Evolutionary conservation across 2,329 filamentous ascomycete species (phyloP).

Genomic region (Aspergillus awamori): DNA sequence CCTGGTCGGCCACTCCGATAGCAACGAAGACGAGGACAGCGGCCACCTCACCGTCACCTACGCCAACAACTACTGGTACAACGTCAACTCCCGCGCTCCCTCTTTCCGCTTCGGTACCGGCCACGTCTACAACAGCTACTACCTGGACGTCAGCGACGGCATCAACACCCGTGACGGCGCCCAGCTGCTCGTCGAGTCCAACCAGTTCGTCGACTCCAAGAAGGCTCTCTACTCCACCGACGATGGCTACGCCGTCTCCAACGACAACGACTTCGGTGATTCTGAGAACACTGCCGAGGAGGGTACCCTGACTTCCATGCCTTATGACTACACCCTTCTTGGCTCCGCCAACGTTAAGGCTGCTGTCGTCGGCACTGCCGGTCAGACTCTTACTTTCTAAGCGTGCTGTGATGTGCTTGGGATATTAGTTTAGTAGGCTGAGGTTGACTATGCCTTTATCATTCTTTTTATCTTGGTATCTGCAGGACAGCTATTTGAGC

Average conservation of each 20-base stretch:
- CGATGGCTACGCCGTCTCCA: constrained; percentile 49
- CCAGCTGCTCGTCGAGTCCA: constrained; percentile 63
- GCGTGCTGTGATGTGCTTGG: not conserved
- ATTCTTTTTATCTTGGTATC: not conserved
- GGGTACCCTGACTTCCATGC: constrained; percentile 56
- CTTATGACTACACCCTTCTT: constrained; percentile 58
- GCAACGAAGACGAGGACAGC: constrained; percentile 60
- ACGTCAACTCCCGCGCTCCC: constrained; percentile 66
- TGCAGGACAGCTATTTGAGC: too few relatives aligned
- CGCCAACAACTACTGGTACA: constrained; percentile 67
- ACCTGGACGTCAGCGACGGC: constrained; percentile 50
- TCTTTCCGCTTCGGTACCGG: constrained; percentile 68
- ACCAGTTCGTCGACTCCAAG: constrained; percentile 52
- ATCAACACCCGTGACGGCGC: constrained; percentile 62
- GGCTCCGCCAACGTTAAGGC: constrained; percentile 53
- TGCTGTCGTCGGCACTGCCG: constrained; percentile 44
- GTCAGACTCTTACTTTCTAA: constrained; percentile 40
- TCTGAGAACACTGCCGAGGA: constrained; percentile 53
- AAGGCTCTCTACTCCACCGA: constrained; percentile 52
- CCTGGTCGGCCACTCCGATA: constrained; percentile 62
- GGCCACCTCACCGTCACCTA: constrained; percentile 67
- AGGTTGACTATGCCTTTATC: not conserved
- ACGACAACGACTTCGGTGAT: constrained; percentile 53
- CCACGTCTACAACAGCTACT: constrained; percentile 62
- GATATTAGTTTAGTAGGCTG: not conserved